These are phyloP conservation scores for Penicillium chermesinum DNA, from an alignment of 495 filamentous ascomycete genomes.

Conservation along the genomic window DNA sequence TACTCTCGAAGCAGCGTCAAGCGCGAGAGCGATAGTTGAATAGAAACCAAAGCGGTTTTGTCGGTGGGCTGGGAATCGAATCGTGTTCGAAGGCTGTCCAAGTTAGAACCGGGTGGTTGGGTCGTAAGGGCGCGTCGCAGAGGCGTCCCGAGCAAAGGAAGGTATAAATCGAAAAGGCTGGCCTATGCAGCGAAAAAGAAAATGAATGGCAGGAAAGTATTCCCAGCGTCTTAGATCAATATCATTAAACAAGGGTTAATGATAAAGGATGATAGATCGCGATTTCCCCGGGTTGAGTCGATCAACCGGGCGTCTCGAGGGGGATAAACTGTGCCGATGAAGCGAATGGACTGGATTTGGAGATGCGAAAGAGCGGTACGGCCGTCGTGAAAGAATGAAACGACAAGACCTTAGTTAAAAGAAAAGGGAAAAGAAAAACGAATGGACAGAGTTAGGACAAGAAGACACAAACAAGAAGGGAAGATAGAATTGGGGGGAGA, in stretches of 20 bases:
- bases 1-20: conserved; percentile 42
- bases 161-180: conserved; percentile 30
- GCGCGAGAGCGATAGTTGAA: conserved; percentile 30
- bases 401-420: conserved; percentile 31
- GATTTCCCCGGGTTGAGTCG: conserved; percentile 25
- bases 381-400: conserved; percentile 44
- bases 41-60: conserved; percentile 32
- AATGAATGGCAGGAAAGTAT: conserved; percentile 16
- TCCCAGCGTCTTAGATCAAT: conserved; percentile 9
- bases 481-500: conserved; percentile 23
- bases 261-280: conserved; percentile 12
- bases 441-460: conserved; percentile 23
- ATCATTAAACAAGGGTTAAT: neutral
- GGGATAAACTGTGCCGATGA: conserved; percentile 21
- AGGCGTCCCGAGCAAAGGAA: conserved; percentile 32
- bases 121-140: conserved; percentile 39
- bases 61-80: conserved; percentile 15
- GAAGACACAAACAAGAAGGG: conserved; percentile 23
- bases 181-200: conserved; percentile 38
- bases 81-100: conserved; percentile 18
- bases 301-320: conserved; percentile 21
- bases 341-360: conserved; percentile 18
- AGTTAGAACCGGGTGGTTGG: conserved; percentile 29
- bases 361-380: conserved; percentile 25
- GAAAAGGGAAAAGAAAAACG: conserved; percentile 16